A percentile compares a stretch with the other conserved stretches of the same genome.
Conservation (phyloP, 73 alveolate genomes). For the Paramecium sexaurelia region DNA sequence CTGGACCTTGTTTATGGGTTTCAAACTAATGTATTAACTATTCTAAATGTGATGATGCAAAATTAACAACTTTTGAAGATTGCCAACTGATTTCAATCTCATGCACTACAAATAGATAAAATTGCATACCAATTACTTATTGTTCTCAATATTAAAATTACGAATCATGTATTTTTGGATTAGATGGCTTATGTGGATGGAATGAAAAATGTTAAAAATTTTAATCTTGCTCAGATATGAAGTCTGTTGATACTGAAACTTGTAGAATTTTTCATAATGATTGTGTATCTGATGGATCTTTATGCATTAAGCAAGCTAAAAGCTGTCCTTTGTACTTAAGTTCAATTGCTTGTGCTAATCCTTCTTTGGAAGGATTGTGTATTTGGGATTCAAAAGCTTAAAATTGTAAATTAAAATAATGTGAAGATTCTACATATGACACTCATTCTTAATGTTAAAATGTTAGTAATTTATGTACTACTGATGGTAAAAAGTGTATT, state of each 20-base stretch:
- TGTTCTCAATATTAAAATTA: background rate
- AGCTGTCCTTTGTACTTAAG: background rate
- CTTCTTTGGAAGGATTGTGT: background rate
- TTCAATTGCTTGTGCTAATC: background rate
- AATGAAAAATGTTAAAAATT: background rate
- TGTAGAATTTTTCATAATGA: background rate
- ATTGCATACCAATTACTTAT: background rate
- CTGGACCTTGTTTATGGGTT: conserved; percentile 20
- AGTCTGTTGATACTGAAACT: background rate
- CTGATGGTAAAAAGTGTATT: background rate
- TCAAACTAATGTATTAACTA: background rate
- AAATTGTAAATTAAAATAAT: background rate
- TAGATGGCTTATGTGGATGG: background rate
- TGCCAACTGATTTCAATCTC: background rate
- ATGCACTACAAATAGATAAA: background rate
- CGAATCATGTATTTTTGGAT: background rate
- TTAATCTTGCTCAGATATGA: background rate
- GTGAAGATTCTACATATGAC: background rate
- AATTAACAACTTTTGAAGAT: background rate
- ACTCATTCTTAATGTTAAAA: background rate
- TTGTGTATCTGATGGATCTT: background rate
- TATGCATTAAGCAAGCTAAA: background rate
- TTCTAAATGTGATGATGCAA: background rate
- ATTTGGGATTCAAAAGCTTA: background rate
- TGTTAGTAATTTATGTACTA: background rate